Base-by-base conservation (phyloP, 805 yeast species). In the Brettanomyces nanus region DNA sequence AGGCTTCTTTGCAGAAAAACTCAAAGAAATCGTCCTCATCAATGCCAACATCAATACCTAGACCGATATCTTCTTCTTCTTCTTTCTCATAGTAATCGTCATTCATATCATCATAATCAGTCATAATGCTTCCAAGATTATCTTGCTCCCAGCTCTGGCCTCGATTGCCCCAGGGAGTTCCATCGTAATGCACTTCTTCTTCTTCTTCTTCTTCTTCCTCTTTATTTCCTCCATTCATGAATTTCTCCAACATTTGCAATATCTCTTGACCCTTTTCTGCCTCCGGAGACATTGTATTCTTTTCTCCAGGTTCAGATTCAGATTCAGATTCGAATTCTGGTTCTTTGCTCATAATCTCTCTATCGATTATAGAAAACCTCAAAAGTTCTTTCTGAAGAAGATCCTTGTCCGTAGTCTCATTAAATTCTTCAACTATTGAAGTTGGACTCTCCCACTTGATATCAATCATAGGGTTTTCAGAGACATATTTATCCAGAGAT, bases 21-120 rank as follows among this genome's bases (percentile, higher is more conserved):
- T 80, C 86, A 46, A 79, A 74, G 49, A 80, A 80, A 48, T 80
- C 85, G 50, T 79, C 85, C 46, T 77, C 84, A 47, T 74, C 76
- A 6, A 78, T 72, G 37, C 63, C 71, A 14, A 65, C 52, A 9
- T 59, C 59, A 27, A 59, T 56, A 4, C 45, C 52, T 7, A 50
- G 54, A 2, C 44, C 23, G 9, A 20, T 19, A 15, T 11, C 39
- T 23, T 33, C 23, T 4, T 26, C 31, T 11, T 15, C 13, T 23
- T 4, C 10, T 31, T 31, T 15, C 34, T 31, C 26, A 17, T 30
- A 11, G 19, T 17, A 30, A 7, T 7, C 19, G n/a, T 6, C 10
- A 7, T 15, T 30, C 13, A 30, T 15, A n/a, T 30, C 10, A 6
- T 18, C 20, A 18, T 30, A n/a, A n/a, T n/a, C n/a, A n/a, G n/a